phyloP scores from a whole-genome alignment of 306 rosid species.

The Coriaria nepalensis region DNA sequence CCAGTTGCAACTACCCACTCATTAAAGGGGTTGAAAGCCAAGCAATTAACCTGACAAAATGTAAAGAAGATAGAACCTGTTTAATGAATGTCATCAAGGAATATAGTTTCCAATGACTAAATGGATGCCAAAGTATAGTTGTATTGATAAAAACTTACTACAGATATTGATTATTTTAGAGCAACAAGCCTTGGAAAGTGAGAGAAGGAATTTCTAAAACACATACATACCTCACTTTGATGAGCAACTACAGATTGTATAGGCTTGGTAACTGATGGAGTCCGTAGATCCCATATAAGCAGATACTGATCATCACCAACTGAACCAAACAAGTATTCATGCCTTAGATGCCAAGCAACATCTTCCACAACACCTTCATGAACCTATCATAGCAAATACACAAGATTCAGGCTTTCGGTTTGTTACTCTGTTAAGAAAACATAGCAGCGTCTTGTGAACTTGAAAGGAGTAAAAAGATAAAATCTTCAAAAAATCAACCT shows the following conservation, averaged over 20 bases:
- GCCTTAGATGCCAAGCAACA: slow-evolving; percentile 99
- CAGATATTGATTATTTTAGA: neutral
- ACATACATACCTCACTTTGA: slow-evolving; percentile 65
- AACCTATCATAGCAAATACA: slow-evolving; percentile 25
- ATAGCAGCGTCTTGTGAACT: too few species aligned
- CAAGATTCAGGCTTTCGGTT: too few species aligned
- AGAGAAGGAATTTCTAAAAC: neutral
- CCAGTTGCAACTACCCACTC: slow-evolving; percentile 99
- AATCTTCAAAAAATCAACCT: too few species aligned
- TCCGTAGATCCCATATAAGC: slow-evolving; percentile 87
- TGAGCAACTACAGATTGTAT: slow-evolving; percentile 90
- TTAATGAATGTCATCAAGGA: slow-evolving; percentile 9
- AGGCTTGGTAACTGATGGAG: slow-evolving; percentile 72
- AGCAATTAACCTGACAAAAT: slow-evolving; percentile 67
- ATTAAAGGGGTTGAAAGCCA: slow-evolving; percentile 93
- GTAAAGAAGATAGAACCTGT: neutral
- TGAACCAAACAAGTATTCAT: slow-evolving; percentile 91
- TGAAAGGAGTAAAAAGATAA: too few species aligned
- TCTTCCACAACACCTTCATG: slow-evolving; percentile 99
- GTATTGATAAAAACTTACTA: neutral
- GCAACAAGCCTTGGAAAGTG: neutral
- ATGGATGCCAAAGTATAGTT: too few species aligned
- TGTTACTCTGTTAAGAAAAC: too few species aligned
- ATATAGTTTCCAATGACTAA: neutral
- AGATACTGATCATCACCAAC: slow-evolving; percentile 95